Evolutionary conservation across 2,329 filamentous ascomycete species (phyloP).

Genomic region (Thelonectria olida): DNA sequence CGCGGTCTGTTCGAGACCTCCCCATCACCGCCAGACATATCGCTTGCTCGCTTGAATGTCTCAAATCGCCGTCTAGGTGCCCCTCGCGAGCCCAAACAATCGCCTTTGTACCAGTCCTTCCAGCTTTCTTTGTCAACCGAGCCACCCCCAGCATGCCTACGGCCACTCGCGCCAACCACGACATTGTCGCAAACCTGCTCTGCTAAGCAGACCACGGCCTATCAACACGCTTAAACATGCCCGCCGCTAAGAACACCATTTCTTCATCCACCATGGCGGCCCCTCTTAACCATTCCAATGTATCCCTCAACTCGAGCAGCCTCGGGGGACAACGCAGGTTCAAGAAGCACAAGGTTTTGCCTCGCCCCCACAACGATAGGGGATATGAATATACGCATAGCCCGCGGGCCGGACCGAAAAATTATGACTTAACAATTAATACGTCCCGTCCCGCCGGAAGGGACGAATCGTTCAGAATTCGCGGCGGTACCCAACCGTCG

Average conservation of each 20-base stretch:
- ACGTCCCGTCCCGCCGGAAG: slow-evolving; percentile 33
- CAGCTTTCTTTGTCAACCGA: slow-evolving; percentile 23
- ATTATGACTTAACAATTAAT: slow-evolving; percentile 41
- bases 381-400: slow-evolving; percentile 34
- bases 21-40: slow-evolving; percentile 20
- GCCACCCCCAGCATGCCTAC: slow-evolving; percentile 39
- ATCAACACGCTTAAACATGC: slow-evolving; percentile 34
- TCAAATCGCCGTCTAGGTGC: slow-evolving; percentile 26
- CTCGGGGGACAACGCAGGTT: slow-evolving; percentile 50
- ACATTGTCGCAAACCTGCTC: slow-evolving; percentile 35
- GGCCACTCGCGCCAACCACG: slow-evolving; percentile 19
- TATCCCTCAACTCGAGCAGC: slow-evolving; percentile 38
- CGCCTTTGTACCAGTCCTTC: slow-evolving; percentile 28
- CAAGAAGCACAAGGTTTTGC: slow-evolving; percentile 57
- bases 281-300: slow-evolving; percentile 40
- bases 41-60: slow-evolving; percentile 35
- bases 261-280: slow-evolving; percentile 47
- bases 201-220: slow-evolving; percentile 21
- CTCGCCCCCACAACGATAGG: slow-evolving; percentile 45
- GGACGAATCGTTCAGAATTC: slow-evolving; percentile 22
- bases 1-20: slow-evolving; percentile 23
- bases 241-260: slow-evolving; percentile 39
- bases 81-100: slow-evolving; percentile 23
- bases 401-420: slow-evolving; percentile 33
- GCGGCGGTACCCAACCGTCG: slow-evolving; percentile 45